phyloP scores from a whole-genome alignment of 2,329 filamentous ascomycete species.

The Lasiodiplodia sp. region DNA sequence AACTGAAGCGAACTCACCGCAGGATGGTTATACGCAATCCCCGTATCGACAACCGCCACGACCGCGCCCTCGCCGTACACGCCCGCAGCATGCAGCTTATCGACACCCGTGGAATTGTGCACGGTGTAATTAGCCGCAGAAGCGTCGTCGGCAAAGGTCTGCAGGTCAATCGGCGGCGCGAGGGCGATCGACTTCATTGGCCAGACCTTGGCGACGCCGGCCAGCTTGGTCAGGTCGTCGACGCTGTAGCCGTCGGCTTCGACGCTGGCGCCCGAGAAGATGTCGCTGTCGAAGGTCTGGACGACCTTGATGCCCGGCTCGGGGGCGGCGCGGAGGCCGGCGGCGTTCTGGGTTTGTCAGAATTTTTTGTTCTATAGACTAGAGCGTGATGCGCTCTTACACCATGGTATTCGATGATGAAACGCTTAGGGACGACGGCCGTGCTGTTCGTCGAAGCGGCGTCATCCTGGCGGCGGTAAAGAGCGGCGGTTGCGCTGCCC shows the following conservation, averaged over 20 bases:
- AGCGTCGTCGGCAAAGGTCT: conserved; percentile 1
- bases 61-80: conserved; percentile 56
- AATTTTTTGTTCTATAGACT: no score
- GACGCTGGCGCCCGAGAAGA: conserved; percentile 15
- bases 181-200: conserved; percentile 11
- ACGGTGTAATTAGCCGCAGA: conserved; percentile 36
- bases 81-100: conserved; percentile 51
- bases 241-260: not conserved
- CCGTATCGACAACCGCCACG: conserved; percentile 54
- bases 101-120: conserved; percentile 45
- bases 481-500: conserved; percentile 9
- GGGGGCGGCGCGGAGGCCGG: not conserved
- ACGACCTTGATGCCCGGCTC: conserved; percentile 2
- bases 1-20: not conserved
- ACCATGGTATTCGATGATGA: conserved; percentile 1
- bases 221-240: not conserved
- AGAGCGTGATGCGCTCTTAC: no score
- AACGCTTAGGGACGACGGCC: not conserved
- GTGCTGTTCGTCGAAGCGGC: not conserved
- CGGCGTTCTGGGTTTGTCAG: not conserved
- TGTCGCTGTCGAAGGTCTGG: conserved; percentile 18
- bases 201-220: conserved; percentile 15
- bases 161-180: not conserved
- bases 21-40: conserved; percentile 32
- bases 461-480: not conserved